phyloP scores from a whole-genome alignment of 352 stramenopile genomes.

The Globisporangium paddicum region DNA sequence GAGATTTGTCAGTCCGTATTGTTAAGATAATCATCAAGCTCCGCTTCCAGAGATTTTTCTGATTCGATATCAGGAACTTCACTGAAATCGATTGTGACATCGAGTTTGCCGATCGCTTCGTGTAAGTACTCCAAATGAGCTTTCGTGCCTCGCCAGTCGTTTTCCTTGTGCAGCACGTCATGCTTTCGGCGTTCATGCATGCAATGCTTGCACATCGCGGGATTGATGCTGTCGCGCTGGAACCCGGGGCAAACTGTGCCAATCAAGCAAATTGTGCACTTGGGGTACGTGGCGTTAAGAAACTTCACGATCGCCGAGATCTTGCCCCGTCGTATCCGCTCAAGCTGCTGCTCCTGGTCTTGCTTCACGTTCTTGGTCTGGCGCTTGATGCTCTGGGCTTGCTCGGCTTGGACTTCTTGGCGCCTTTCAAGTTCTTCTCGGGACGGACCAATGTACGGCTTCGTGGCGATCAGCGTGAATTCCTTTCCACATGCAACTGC shows the following conservation, averaged over 20 bases:
- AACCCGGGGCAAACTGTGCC: constrained; percentile 70
- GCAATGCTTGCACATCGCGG: constrained; percentile 68
- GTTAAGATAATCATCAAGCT: constrained; percentile 26
- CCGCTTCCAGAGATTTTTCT: constrained; percentile 49
- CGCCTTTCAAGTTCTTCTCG: constrained; percentile 57
- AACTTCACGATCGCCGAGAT: constrained; percentile 33
- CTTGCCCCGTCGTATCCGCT: constrained; percentile 44
- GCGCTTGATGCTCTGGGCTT: constrained; percentile 40
- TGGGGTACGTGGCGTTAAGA: constrained; percentile 55
- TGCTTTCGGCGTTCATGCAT: constrained; percentile 72
- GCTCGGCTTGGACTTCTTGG: constrained; percentile 32
- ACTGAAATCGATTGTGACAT: constrained; percentile 46
- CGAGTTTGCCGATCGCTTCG: constrained; percentile 46
- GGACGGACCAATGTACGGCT: constrained; percentile 89
- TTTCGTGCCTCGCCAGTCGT: constrained; percentile 28
- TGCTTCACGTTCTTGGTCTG: constrained; percentile 42
- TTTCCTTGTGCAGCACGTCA: constrained; percentile 35
- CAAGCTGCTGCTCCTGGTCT: constrained; percentile 31
- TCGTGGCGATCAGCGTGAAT: constrained; percentile 90
- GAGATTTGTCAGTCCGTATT: neutral
- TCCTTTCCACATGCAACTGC: constrained; percentile 88
- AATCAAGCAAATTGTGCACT: constrained; percentile 62
- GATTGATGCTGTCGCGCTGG: constrained; percentile 62
- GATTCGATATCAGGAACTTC: constrained; percentile 46
- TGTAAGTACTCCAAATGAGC: constrained; percentile 37